Evolutionary conservation across 768 basidiomycete species (phyloP).

Genomic region (Suillus occidentalis): DNA sequence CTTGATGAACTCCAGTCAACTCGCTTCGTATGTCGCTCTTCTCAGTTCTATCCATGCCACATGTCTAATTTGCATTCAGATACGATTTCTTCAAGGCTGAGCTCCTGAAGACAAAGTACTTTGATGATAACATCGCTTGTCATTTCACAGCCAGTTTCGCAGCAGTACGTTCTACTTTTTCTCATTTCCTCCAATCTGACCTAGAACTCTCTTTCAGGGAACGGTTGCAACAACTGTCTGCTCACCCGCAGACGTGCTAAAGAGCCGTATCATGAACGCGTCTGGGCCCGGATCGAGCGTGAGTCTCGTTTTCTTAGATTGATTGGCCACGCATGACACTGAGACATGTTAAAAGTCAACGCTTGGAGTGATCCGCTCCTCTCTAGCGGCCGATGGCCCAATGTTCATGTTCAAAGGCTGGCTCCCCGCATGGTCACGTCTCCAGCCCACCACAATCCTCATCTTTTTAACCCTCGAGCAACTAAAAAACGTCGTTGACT

Average conservation of each 20-base stretch:
- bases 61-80: slow-evolving; percentile 32
- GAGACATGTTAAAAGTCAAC: slow-evolving; percentile 51
- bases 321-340: background rate
- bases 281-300: slow-evolving; percentile 78
- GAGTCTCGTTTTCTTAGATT: slow-evolving; percentile 27
- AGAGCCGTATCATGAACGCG: slow-evolving; percentile 90
- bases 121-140: slow-evolving; percentile 78
- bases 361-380: slow-evolving; percentile 62
- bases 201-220: slow-evolving; percentile 44
- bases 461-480: slow-evolving; percentile 87
- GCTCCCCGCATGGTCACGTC: slow-evolving; percentile 83
- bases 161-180: slow-evolving; percentile 51
- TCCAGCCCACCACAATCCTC: slow-evolving; percentile 85
- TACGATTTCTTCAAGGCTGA: slow-evolving; percentile 93
- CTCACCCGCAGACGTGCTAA: slow-evolving; percentile 85
- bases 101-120: slow-evolving; percentile 66
- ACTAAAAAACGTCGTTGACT: slow-evolving; percentile 71
- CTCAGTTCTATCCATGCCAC: background rate
- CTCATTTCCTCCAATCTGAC: background rate
- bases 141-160: slow-evolving; percentile 89
- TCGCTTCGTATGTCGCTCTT: slow-evolving; percentile 67
- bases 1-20: slow-evolving; percentile 90
- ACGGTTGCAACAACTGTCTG: slow-evolving; percentile 89
- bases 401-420: slow-evolving; percentile 95
- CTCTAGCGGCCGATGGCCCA: slow-evolving; percentile 71